Conservation (phyloP, 441 rosid genomes). For the Aquilaria agallochum region DNA sequence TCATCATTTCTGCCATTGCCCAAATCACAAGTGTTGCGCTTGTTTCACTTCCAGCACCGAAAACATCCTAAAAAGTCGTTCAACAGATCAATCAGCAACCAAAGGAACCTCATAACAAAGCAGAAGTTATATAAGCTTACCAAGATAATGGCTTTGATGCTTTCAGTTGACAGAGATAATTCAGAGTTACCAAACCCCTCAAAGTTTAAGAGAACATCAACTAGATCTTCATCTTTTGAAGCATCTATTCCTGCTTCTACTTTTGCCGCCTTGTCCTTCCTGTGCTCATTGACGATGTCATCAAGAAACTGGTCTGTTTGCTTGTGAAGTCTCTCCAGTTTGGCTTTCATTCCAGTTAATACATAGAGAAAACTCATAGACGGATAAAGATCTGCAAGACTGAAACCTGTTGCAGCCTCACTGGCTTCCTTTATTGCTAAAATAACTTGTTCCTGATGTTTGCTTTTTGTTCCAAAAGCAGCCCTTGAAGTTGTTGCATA, state of each 20-base stretch:
- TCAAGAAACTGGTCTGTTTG: no score
- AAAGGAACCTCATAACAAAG: no score
- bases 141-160: conserved; percentile 1
- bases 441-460: neutral
- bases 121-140: neutral
- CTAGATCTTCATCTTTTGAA: neutral
- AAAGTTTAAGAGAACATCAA: conserved; percentile 4
- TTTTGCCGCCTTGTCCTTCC: no score
- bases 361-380: neutral
- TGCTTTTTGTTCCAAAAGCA: neutral
- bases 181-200: neutral
- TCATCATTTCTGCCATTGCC: conserved; percentile 37
- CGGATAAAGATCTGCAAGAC: neutral
- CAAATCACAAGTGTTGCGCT: conserved; percentile 29
- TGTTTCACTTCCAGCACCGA: conserved; percentile 34
- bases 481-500: neutral
- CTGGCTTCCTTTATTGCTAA: neutral
- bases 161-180: neutral
- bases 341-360: neutral
- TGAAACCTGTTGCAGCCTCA: neutral
- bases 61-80: conserved; percentile 22
- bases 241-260: neutral
- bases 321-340: conserved; percentile 1
- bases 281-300: no score
- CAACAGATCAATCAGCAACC: no score